Base-by-base conservation (phyloP, 225 moss, liverwort and hornwort genomes). In the Takakia lepidozioides region DNA sequence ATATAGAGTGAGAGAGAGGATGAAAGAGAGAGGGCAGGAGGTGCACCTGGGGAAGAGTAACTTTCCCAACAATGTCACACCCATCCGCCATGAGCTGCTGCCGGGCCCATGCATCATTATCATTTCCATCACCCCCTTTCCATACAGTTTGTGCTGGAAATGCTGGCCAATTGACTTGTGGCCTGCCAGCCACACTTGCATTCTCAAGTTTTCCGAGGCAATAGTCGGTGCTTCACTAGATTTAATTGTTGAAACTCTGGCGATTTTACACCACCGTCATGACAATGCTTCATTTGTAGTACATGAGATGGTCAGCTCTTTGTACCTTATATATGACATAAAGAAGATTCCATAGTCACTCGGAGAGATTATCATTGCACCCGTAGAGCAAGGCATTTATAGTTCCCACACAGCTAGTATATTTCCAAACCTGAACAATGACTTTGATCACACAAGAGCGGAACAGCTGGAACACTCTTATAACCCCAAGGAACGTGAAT, bases 21-120 rank as follows among this genome's bases (percentile, higher is more conserved):
- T n/a, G n/a, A n/a, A n/a, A n/a, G n/a, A n/a, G n/a, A n/a, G n/a
- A n/a, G n/a, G n/a, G n/a, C n/a, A n/a, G n/a, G n/a, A 27, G 26
- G 16, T 49, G 27, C 52, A 88, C 93, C 86, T 88, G 90, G 16
- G 98, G 91, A 46, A 91, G 47, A n/a, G 73, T 45, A 19, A 91
- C 46, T 67, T 91, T 98, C 15, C 98, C 91, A 42, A 87, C 30
- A 54, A 98, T 67, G 18, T 91, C 98, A 40, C 80, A 91, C 42
- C 91, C 98, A 56, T 98, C 87, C 30, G 81, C 67, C 91, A 91
- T 91, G 49, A 91, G 72, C 59, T 79, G 73, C 41, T 48, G 62
- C 15, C 72, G 64, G 51, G 91, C 91, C 98, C 87, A 98, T 45
- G 54, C 48, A 41, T 83, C 87, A 73, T 85, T 82, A 30, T 61